Base-by-base conservation (phyloP, 164 flowering plant genomes). In the Chloranthus sessilifolius region DNA sequence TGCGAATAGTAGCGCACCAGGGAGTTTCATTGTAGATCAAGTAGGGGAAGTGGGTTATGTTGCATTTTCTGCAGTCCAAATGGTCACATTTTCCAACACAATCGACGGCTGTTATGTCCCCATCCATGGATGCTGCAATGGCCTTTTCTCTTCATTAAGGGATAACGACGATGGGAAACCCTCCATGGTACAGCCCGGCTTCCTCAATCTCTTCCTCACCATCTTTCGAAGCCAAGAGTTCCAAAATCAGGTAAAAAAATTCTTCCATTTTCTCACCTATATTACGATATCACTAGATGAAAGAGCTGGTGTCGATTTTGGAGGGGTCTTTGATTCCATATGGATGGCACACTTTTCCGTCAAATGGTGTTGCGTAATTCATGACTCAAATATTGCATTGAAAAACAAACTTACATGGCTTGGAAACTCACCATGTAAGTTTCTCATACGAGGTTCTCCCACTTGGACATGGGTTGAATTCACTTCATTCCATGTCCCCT, bases 31-130 rank as follows among this genome's bases (percentile, higher is more conserved):
- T 10, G 37, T 64, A 3, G 56, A 74, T 4, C 63, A 23, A 11
- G 24, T 52, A 3, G 84, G 77, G 1, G 68, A 29, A 16, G 61
- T 75, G 4, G 67, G 60, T 0, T 78, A 74, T 33, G 53, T 87
- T 15, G 83, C 76, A 4, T 83, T 83, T 36, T 75, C 95, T 25
- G 81, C 77, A 19, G 28, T 65, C 10, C 75, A 65, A 22, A 15
- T 39, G 28, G 28, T 37, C 7, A 27, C 19, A 1, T 67, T 53
- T 1, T 47, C 63, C 26, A 72, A 69, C 19, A 35, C 67, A 1
- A 37, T 40, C 15, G n/a, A n/a, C n/a, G n/a, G n/a, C n/a, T n/a
- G n/a, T n/a, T 48, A 36, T 30, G 4, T 43, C 12, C 63, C 58
- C 8, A 36, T 82, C 8, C 7, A 24, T 42, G 63, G 59, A 14